Conservation (phyloP, 2,329 filamentous ascomycete genomes). For the Gyromitra esculenta region DNA sequence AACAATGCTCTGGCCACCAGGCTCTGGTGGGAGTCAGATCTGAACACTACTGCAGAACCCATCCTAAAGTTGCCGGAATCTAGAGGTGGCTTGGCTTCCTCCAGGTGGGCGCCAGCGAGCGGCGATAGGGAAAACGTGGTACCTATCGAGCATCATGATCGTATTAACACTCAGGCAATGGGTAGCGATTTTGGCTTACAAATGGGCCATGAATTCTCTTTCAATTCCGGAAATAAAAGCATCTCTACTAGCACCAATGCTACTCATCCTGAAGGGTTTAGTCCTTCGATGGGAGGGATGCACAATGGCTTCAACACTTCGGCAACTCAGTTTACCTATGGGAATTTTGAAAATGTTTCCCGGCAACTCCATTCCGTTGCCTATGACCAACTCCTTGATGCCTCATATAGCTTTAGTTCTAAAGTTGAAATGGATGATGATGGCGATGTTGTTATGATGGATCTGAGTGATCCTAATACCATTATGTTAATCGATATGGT, state of each 20-base stretch:
- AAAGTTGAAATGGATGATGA: conserved; percentile 48
- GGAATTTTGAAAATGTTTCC: not conserved
- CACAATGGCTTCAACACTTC: not conserved
- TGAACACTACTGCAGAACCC: not conserved
- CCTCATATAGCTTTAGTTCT: not conserved
- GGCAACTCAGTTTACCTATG: not conserved
- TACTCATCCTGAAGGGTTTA: not conserved
- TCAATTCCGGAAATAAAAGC: not conserved
- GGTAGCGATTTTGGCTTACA: not conserved
- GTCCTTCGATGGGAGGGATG: not conserved
- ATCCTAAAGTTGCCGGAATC: not conserved
- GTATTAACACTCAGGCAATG: not conserved
- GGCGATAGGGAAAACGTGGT: not conserved
- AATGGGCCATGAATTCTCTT: conserved; percentile 18
- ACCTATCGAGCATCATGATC: not conserved
- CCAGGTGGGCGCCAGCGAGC: conserved; percentile 24
- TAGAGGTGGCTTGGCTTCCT: conserved; percentile 10
- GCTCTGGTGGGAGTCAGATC: conserved; percentile 4
- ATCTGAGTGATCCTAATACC: conserved; percentile 49
- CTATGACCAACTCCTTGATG: not conserved
- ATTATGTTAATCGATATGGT: conserved; percentile 47
- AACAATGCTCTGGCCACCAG: not conserved
- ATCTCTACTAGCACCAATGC: not conserved
- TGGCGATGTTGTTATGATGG: conserved; percentile 54
- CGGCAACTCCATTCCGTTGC: not conserved